phyloP scores from a whole-genome alignment of 208 protist genomes.

The Wallacemonas sp. region DNA sequence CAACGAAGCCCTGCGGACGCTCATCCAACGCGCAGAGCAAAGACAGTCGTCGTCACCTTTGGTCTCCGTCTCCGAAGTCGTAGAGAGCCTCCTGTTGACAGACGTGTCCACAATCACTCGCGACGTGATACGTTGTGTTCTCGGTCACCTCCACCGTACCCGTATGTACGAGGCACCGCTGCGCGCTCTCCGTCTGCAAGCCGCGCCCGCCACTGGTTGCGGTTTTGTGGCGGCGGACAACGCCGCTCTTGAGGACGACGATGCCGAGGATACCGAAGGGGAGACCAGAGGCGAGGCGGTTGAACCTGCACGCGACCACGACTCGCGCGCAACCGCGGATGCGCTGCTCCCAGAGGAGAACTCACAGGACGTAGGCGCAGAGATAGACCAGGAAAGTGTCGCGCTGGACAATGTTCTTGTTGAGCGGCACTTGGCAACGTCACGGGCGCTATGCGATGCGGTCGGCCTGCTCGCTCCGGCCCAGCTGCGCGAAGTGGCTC shows the following conservation, averaged over 20 bases:
- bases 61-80: too few species aligned
- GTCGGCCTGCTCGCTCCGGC: conserved; percentile 14
- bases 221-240: too few species aligned
- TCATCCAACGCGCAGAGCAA: conserved; percentile 13
- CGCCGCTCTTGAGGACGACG: neutral
- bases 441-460: neutral
- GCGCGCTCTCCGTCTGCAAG: conserved; percentile 7
- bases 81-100: too few species aligned
- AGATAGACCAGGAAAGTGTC: neutral
- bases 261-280: neutral
- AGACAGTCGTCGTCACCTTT: neutral
- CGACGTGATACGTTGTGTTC: conserved; percentile 3
- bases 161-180: neutral
- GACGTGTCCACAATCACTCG: neutral
- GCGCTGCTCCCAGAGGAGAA: too few species aligned
- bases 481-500: conserved; percentile 46
- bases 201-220: neutral
- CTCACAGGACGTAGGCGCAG: too few species aligned
- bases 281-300: neutral
- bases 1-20: conserved; percentile 3
- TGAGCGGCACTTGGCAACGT: too few species aligned
- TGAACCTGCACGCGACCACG: neutral
- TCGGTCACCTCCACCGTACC: neutral
- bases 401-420: neutral
- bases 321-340: too few species aligned